phyloP scores from a whole-genome alignment of 805 yeast species.

The Pichia californica region DNA sequence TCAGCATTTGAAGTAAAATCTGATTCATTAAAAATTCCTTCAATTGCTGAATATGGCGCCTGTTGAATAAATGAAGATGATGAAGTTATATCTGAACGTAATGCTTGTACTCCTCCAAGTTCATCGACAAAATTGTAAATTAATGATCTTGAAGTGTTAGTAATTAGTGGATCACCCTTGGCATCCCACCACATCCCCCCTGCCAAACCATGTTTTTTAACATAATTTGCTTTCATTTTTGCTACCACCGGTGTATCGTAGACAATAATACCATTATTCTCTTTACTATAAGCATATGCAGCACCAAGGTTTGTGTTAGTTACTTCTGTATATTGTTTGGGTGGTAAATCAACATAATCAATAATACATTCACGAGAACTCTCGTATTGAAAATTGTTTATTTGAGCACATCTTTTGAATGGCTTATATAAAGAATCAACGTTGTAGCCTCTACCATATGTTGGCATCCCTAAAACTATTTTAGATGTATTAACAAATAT shows the following conservation, averaged over 20 bases:
- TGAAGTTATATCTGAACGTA: no score
- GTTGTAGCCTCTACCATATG: constrained; percentile 53
- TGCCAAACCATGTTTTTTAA: constrained; percentile 42
- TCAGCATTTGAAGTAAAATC: no score
- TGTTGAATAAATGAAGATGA: no score
- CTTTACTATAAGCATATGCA: constrained; percentile 43
- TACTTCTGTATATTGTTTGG: constrained; percentile 31
- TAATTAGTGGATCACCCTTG: constrained; percentile 52
- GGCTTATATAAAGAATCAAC: constrained; percentile 10
- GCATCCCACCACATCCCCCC: constrained; percentile 98
- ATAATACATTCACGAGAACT: constrained; percentile 15
- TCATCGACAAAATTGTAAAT: constrained; percentile 40
- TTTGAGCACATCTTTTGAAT: constrained; percentile 20
- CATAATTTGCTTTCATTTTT: constrained; percentile 53
- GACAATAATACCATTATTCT: constrained; percentile 37
- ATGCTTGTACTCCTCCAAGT: constrained; percentile 29
- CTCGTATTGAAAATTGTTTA: constrained; percentile 9
- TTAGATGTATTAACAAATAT: constrained; percentile 28
- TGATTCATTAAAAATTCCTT: no score
- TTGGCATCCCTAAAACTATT: constrained; percentile 78
- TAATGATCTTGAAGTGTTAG: constrained; percentile 32
- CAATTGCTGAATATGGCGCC: no score
- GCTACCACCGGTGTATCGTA: constrained; percentile 63
- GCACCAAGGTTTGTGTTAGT: constrained; percentile 51
- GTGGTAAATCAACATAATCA: constrained; percentile 21